These are phyloP conservation scores for Daedaleopsis nitida DNA, from an alignment of 768 basidiomycete genomes.

Conservation along the genomic window DNA sequence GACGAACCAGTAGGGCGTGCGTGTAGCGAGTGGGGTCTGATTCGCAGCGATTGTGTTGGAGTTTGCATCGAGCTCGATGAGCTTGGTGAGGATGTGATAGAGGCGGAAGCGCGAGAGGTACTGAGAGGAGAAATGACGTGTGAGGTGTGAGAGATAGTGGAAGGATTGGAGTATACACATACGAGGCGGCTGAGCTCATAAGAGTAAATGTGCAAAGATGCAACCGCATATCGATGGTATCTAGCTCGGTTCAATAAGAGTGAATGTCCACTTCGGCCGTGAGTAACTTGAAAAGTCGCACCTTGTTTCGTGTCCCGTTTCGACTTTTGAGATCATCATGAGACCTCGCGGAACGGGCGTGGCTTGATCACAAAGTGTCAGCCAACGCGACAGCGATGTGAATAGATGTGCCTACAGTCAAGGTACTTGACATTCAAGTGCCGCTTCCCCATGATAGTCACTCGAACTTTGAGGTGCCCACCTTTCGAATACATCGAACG, in stretches of 20 bases:
- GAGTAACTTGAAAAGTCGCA: background rate
- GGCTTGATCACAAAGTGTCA: slow-evolving; percentile 25
- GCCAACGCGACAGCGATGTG: background rate
- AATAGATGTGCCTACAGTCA: slow-evolving; percentile 30
- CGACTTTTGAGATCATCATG: background rate
- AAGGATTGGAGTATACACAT: background rate
- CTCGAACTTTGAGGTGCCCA: slow-evolving; percentile 31
- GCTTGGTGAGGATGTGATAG: slow-evolving; percentile 46
- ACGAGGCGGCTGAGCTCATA: slow-evolving; percentile 43
- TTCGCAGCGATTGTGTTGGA: slow-evolving; percentile 6
- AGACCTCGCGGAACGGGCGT: slow-evolving; percentile 30
- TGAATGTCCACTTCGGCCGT: background rate
- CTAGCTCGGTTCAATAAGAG: slow-evolving; percentile 27
- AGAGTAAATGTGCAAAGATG: slow-evolving; percentile 47
- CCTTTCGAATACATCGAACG: slow-evolving; percentile 17
- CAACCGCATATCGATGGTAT: slow-evolving; percentile 45
- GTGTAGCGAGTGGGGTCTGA: slow-evolving; percentile 34
- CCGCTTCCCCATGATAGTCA: slow-evolving; percentile 46
- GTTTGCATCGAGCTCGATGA: slow-evolving; percentile 38
- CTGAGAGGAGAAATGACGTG: background rate
- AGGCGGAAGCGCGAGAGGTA: slow-evolving; percentile 57
- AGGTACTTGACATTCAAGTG: slow-evolving; percentile 43
- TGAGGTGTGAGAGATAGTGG: background rate
- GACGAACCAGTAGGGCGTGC: slow-evolving; percentile 55
- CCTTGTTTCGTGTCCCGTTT: background rate